A percentile compares a stretch with the other conserved stretches of the same genome.
Evolutionary conservation across 2,329 filamentous ascomycete species (phyloP).

Genomic region (Ophiostoma australiae): DNA sequence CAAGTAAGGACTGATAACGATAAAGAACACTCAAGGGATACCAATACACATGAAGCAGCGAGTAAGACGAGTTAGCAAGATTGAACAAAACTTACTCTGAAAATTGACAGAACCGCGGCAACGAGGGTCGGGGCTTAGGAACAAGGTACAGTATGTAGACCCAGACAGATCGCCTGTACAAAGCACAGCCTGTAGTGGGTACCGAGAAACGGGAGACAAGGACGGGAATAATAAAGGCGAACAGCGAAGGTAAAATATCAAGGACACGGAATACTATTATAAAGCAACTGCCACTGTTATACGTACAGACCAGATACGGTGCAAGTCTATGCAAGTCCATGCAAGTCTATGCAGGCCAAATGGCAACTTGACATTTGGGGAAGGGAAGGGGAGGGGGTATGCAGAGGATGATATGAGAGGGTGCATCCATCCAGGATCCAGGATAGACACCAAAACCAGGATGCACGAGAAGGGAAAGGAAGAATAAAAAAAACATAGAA

Average conservation of each 20-base stretch:
- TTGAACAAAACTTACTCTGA: neutral
- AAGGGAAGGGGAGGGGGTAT: conserved; percentile 12
- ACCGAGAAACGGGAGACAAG: conserved; percentile 26
- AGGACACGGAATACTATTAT: neutral
- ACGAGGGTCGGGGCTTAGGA: neutral
- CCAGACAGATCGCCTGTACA: neutral
- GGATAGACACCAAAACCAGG: conserved; percentile 4
- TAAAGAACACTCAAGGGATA: neutral
- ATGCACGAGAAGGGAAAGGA: conserved; percentile 12
- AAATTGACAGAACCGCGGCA: neutral
- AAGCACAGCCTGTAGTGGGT: neutral
- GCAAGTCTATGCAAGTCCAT: conserved; percentile 17
- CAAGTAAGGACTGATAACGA: neutral
- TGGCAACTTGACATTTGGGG: neutral
- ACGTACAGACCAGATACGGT: neutral
- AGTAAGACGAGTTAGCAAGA: neutral
- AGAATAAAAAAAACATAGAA: neutral
- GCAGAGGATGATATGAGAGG: conserved; percentile 17
- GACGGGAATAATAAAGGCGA: conserved; percentile 14
- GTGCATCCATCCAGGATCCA: conserved; percentile 4
- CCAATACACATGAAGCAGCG: neutral
- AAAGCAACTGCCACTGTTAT: neutral
- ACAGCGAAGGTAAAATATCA: conserved; percentile 1
- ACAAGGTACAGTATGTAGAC: neutral
- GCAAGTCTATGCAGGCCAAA: conserved; percentile 18